Base-by-base conservation (phyloP, 1,284 basidiomycete genomes). In the Rhizopogon hawkerae region DNA sequence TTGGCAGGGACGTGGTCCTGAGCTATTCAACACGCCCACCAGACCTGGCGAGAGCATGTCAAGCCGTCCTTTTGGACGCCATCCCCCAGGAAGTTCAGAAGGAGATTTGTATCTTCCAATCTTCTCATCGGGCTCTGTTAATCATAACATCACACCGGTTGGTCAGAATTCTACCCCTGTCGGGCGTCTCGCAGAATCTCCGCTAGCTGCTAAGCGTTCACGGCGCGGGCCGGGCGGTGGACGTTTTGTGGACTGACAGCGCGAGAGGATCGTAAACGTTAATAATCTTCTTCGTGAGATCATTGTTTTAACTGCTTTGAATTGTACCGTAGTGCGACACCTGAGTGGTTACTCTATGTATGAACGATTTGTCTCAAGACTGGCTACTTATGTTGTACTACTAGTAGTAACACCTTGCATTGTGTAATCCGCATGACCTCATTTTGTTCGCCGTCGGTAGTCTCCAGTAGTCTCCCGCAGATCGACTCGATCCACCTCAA, bases 21-120 rank as follows among this genome's bases (percentile, higher is more conserved):
- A 66, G 4, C 48, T 70, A 44, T 73, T 75, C 60, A 74, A 77
- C 36, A 82, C 79, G 7, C 80, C 79, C 29, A 72, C 68, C 16
- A 54, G 52, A 33, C 51, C 46, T 36, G 59, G 53, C 13, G 61
- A 56, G 24, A 56, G 57, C 43, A 47, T 21, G 7, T 46, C 46
- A 21, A 50, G 49, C 31, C 52, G 50, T 35, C 50, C 18, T 18
- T 48, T 44, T 37, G 51, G 23, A 46, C 55, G 45, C 5, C 47
- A 46, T 44, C 55, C 52, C 31, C 54, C 49, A 51, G 55, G 48
- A 46, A 58, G 54, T 23, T 62, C 58, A 35, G 50, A 47, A 21
- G 50, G 33, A 5, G 38, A 41, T 36, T 41, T 48, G 18, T 38
- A 23, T 38, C 49, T 55, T 18, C 43, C 38, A 2, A 14, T 49